Conservation (phyloP, 2,329 filamentous ascomycete genomes). For the Dactylellina cionopaga region DNA sequence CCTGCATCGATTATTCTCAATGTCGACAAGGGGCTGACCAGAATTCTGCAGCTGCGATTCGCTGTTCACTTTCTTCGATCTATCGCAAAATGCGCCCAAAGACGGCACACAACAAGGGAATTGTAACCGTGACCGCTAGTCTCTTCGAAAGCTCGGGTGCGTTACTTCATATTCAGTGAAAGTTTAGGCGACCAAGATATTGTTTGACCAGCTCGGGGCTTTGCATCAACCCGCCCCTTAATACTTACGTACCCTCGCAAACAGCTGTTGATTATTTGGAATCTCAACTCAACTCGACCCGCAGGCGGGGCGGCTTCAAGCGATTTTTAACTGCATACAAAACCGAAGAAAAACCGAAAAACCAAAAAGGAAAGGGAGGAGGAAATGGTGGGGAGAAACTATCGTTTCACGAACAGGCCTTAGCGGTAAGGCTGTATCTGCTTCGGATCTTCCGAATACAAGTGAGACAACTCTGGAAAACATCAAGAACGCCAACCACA, state of each 20-base stretch:
- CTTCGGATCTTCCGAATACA: slow-evolving; percentile 45
- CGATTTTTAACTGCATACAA: slow-evolving; percentile 10
- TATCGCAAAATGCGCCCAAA: background rate
- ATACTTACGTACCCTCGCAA: slow-evolving; percentile 14
- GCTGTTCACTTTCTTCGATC: background rate
- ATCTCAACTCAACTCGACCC: slow-evolving; percentile 24
- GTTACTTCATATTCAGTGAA: slow-evolving; percentile 23
- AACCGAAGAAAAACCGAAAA: background rate
- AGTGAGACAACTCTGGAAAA: slow-evolving; percentile 21
- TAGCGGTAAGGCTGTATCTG: slow-evolving; percentile 52
- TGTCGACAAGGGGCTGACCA: slow-evolving; percentile 13
- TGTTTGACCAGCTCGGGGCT: slow-evolving; percentile 29
- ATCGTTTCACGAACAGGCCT: slow-evolving; percentile 34
- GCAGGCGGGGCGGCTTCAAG: slow-evolving; percentile 39
- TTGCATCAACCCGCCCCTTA: slow-evolving; percentile 17
- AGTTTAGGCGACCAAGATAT: slow-evolving; percentile 49
- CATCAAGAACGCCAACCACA: slow-evolving; percentile 12
- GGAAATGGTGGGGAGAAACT: too few species aligned
- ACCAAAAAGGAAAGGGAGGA: too few species aligned
- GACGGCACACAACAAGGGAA: slow-evolving; percentile 11
- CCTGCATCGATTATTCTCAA: slow-evolving; percentile 27
- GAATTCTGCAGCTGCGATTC: slow-evolving; percentile 21
- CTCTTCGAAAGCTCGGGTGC: background rate
- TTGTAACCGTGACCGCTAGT: slow-evolving; percentile 12
- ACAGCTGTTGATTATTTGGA: slow-evolving; percentile 47